Conservation (phyloP, 768 basidiomycete species). For the Podaxis mareebaensis region DNA sequence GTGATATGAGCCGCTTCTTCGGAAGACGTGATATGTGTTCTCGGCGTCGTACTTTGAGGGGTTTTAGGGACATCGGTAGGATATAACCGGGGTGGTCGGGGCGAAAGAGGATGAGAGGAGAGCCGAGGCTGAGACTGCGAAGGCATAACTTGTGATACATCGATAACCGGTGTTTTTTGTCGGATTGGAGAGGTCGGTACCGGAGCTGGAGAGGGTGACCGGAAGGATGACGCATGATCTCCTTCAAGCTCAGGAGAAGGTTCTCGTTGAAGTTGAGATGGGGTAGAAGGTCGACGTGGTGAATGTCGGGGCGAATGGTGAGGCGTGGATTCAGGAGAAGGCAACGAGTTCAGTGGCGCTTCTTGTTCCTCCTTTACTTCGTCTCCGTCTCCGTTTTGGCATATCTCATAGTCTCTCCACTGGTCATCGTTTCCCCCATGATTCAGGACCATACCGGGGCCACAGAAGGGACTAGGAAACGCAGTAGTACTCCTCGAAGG, state of each 20-base stretch:
- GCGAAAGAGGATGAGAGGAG: neutral
- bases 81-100: neutral
- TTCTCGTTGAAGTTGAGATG: neutral
- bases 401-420: neutral
- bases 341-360: neutral
- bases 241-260: neutral
- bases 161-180: slow-evolving; percentile 1
- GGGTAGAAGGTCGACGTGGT: neutral
- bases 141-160: slow-evolving; percentile 7
- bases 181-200: neutral
- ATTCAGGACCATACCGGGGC: neutral
- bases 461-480: neutral
- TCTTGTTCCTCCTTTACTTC: neutral
- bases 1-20: neutral
- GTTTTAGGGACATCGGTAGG: neutral
- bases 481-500: neutral
- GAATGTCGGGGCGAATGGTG: neutral
- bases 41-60: neutral
- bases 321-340: neutral
- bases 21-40: neutral
- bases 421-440: neutral
- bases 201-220: neutral
- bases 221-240: neutral
- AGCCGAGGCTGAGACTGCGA: neutral
- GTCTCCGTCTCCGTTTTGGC: too few relatives aligned